Evolutionary conservation across 1,139 yeast species (phyloP), one percentile per base, ranked within the genome.

Genomic region (Geotrichum restrictum): DNA sequence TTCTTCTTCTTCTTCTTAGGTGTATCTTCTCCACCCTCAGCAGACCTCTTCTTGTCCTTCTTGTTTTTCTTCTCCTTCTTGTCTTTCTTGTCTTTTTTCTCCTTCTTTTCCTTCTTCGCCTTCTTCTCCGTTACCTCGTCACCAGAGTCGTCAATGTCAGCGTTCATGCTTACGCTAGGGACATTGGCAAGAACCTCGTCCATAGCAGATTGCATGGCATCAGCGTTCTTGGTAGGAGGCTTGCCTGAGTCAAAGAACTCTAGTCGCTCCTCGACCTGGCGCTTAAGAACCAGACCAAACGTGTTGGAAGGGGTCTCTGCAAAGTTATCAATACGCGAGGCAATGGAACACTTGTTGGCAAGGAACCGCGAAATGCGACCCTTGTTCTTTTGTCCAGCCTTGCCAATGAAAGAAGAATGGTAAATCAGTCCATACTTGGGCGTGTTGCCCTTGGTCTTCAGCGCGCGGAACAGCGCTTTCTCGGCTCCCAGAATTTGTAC

Each of bases 401-500:
- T 88, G 62, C 98, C 97, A 64, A 93, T 91, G 70, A 93, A 88
- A 36, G 96, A 85, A 53, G 98, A 89, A 76, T 93, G 98, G 78
- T 93, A 93, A 67, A 93, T 88, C 69, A 93, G 80, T 70, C 98
- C 98, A 72, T 93, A 93, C 73, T 93, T 93, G 66, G 98, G 98
- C 59, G 98, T 93, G 76, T 93, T 91, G 70, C 95, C 96, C 77
- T 93, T 93, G 62, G 98, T 93, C 79, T 93, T 93, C 70, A 93
- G 82, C 62, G 98, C 98, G 76, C 98, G 85, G 80, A 93, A 93
- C 61, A 93, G 79, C 47, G 98, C 98, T 80, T 94, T 93, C 76
- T 93, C 99, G 62, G 98, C 98, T 74, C 99, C 99, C 70, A 93
- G 80, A 66, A 93, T 93, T 79, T 93, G 99, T 59, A 93, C 88